phyloP scores from a whole-genome alignment of 169 alveolate genomes.

The Cryptosporidium bovis region DNA sequence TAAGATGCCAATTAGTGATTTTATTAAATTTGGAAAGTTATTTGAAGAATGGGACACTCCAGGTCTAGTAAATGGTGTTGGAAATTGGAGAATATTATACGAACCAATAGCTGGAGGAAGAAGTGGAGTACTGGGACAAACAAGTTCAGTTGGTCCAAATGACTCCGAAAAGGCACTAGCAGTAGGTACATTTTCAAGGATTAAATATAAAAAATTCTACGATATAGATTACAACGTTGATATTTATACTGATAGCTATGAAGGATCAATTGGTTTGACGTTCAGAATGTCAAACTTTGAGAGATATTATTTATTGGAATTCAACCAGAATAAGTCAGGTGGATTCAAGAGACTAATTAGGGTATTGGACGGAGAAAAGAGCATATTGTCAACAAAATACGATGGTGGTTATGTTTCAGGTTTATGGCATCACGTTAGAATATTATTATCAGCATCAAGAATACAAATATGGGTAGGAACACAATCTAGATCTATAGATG shows the following conservation, averaged over 20 bases:
- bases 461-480: conserved; percentile 70
- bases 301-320: conserved; percentile 82
- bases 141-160: conserved; percentile 67
- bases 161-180: conserved; percentile 58
- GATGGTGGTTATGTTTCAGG: conserved; percentile 80
- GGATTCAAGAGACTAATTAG: conserved; percentile 86
- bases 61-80: conserved; percentile 67
- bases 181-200: conserved; percentile 79
- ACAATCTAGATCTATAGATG: conserved; percentile 1
- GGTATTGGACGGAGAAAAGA: conserved; percentile 85
- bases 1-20: conserved; percentile 72
- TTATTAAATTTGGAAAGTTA: conserved; percentile 54
- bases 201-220: conserved; percentile 80
- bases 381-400: conserved; percentile 84
- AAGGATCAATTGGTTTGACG: conserved; percentile 83
- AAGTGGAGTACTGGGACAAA: conserved; percentile 73
- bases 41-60: conserved; percentile 74
- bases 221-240: conserved; percentile 80
- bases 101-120: conserved; percentile 75
- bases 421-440: conserved; percentile 84
- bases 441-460: conserved; percentile 57
- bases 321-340: conserved; percentile 79
- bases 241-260: conserved; percentile 78
- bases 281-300: conserved; percentile 82
- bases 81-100: conserved; percentile 71